Percentiles rank a stretch among this genome's conserved stretches.
Conservation (phyloP, 75 land plant genomes). For the Pinus albicaulis region DNA sequence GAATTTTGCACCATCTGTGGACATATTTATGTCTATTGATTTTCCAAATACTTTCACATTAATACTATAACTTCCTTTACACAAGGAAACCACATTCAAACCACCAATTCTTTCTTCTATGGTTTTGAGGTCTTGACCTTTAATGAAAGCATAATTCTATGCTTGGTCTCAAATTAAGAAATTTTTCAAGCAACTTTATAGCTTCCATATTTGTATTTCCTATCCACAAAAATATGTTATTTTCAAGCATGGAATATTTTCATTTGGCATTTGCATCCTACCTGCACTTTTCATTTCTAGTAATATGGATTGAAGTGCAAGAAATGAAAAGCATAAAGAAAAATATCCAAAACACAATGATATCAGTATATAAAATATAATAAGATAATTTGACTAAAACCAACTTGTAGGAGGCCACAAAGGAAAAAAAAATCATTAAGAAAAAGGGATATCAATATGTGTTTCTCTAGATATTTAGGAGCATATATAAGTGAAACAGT, state of each 20-base stretch:
- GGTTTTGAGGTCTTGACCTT: no score
- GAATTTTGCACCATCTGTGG: no score
- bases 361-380: constrained; percentile 5
- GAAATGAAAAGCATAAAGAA: neutral
- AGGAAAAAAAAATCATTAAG: neutral
- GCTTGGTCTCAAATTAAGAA: no score
- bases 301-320: neutral
- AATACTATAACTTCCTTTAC: no score
- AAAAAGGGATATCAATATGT: constrained; percentile 45
- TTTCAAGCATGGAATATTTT: neutral
- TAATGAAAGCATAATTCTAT: no score
- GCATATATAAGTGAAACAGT: constrained; percentile 94
- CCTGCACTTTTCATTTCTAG: neutral
- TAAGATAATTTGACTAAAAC: neutral
- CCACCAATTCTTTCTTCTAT: no score
- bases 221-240: neutral
- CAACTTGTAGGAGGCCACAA: constrained; percentile 9
- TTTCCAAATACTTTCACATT: no score
- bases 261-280: neutral
- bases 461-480: constrained; percentile 98
- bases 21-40: no score
- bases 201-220: neutral
- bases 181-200: neutral
- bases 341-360: constrained; percentile 1
- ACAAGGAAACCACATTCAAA: no score